Evolutionary conservation across 2,329 filamentous ascomycete genomes (phyloP).

Genomic region (Leptographium radiaticola): DNA sequence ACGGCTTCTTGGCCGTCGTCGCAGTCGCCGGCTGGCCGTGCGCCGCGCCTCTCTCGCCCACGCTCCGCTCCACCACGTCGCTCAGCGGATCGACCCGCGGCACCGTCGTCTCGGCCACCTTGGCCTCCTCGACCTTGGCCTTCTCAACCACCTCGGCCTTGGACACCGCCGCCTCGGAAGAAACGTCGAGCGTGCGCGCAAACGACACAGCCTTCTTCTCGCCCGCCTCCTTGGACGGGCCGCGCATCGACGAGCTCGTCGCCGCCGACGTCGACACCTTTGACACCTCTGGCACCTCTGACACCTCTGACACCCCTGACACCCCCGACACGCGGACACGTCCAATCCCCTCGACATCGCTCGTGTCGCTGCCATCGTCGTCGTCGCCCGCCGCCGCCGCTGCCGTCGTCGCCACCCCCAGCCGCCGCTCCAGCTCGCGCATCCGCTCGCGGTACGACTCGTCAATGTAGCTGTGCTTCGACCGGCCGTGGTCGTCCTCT

Average conservation of each 20-base stretch:
- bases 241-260: conserved; percentile 7
- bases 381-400: conserved; percentile 5
- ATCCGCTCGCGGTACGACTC: conserved; percentile 71
- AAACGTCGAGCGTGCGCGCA: conserved; percentile 60
- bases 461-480: conserved; percentile 51
- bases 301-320: too few species aligned
- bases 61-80: conserved; percentile 17
- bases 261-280: too few species aligned
- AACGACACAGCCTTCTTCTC: conserved; percentile 69
- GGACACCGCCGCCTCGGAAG: conserved; percentile 17
- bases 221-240: background rate
- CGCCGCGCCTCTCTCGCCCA: background rate
- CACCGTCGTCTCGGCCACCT: background rate
- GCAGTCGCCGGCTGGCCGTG: conserved; percentile 6
- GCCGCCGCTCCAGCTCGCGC: conserved; percentile 68
- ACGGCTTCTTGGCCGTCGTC: conserved; percentile 26
- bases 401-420: conserved; percentile 41
- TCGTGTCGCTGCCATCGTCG: background rate
- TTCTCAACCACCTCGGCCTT: conserved; percentile 2
- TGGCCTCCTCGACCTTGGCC: background rate
- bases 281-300: too few species aligned
- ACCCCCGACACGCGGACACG: conserved; percentile 34
- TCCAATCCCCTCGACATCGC: conserved; percentile 36
- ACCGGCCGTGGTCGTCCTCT: conserved; percentile 55
- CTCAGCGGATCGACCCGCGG: conserved; percentile 13